A percentile compares a stretch with the other conserved stretches of the same genome.
These are phyloP conservation scores for Pseudevernia furfuracea DNA, from an alignment of 495 filamentous ascomycete genomes.

Conservation along the genomic window DNA sequence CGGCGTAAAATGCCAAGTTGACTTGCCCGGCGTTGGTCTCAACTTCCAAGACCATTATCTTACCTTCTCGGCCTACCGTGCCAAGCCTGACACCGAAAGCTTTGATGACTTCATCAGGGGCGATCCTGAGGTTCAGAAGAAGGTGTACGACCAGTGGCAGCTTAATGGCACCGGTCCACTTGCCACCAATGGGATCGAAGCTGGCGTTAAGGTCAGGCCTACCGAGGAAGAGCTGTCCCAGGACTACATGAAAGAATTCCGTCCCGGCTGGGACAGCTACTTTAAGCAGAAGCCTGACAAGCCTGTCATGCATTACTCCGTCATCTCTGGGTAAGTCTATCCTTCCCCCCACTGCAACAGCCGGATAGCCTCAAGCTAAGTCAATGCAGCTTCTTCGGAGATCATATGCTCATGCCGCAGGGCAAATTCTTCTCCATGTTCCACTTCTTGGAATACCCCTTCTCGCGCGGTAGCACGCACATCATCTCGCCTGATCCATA, in stretches of 20 bases:
- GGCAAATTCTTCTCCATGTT: constrained; percentile 87
- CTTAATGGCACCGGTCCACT: constrained; percentile 70
- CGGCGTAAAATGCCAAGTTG: constrained; percentile 63
- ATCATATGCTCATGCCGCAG: constrained; percentile 65
- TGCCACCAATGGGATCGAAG: constrained; percentile 79
- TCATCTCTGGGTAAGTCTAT: constrained; percentile 48
- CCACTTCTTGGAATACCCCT: constrained; percentile 76
- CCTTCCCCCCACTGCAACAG: neutral
- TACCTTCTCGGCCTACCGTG: constrained; percentile 66
- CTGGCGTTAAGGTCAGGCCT: constrained; percentile 72
- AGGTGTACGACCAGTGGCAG: constrained; percentile 68
- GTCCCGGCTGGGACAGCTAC: constrained; percentile 66
- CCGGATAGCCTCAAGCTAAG: constrained; percentile 2
- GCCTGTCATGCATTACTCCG: constrained; percentile 75
- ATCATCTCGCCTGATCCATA: constrained; percentile 66
- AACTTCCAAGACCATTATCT: constrained; percentile 87
- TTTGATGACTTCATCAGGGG: constrained; percentile 79
- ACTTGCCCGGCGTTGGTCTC: constrained; percentile 73
- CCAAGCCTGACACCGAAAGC: constrained; percentile 68
- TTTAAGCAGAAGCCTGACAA: constrained; percentile 83
- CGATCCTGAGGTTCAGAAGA: constrained; percentile 60
- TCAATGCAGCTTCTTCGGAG: constrained; percentile 45
- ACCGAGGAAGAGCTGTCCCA: constrained; percentile 61
- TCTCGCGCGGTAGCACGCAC: constrained; percentile 66
- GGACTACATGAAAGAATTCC: constrained; percentile 62